Percentiles rank a stretch among this genome's conserved stretches.
These are phyloP conservation scores for Hippophae gyantsensis DNA, from an alignment of 306 rosid species.

Conservation along the genomic window DNA sequence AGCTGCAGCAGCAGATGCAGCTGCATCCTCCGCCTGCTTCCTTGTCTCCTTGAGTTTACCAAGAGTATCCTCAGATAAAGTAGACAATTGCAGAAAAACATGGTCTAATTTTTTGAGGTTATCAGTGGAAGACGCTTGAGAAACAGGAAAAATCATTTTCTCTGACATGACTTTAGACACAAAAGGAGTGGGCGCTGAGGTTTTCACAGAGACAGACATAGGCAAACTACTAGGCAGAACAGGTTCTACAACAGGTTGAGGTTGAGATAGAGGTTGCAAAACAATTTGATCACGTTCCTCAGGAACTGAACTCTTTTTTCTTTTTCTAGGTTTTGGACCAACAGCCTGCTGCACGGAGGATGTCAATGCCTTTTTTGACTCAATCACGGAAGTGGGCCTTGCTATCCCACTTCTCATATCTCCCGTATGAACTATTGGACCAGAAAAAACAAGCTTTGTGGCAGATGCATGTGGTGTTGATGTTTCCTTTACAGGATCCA, in stretches of 20 bases:
- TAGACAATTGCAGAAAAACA: slow-evolving; percentile 36
- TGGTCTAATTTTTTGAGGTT: slow-evolving; percentile 31
- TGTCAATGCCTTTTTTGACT: slow-evolving; percentile 31
- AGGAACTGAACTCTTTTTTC: slow-evolving; percentile 48
- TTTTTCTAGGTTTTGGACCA: slow-evolving; percentile 64
- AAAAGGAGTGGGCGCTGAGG: slow-evolving; percentile 26
- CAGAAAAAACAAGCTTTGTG: slow-evolving; percentile 33
- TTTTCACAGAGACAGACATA: slow-evolving; percentile 27
- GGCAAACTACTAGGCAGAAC: slow-evolving; percentile 28
- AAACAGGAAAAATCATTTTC: slow-evolving; percentile 27
- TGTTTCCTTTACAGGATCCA: slow-evolving; percentile 46
- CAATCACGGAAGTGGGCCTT: slow-evolving; percentile 35
- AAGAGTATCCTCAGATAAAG: slow-evolving; percentile 59
- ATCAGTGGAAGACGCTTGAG: slow-evolving; percentile 29
- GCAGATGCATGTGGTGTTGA: slow-evolving; percentile 40
- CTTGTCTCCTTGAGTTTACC: slow-evolving; percentile 71
- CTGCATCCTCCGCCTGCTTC: slow-evolving; percentile 74
- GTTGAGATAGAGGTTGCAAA: slow-evolving; percentile 45
- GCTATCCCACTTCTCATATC: slow-evolving; percentile 30
- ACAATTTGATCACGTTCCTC: slow-evolving; percentile 51
- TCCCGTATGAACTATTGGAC: slow-evolving; percentile 39
- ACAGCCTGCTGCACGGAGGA: slow-evolving; percentile 43
- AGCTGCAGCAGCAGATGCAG: slow-evolving; percentile 69
- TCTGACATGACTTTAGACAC: slow-evolving; percentile 44
- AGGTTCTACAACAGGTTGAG: slow-evolving; percentile 29